Base-by-base conservation (phyloP, 768 basidiomycete genomes). In the Lentinula sp. region DNA sequence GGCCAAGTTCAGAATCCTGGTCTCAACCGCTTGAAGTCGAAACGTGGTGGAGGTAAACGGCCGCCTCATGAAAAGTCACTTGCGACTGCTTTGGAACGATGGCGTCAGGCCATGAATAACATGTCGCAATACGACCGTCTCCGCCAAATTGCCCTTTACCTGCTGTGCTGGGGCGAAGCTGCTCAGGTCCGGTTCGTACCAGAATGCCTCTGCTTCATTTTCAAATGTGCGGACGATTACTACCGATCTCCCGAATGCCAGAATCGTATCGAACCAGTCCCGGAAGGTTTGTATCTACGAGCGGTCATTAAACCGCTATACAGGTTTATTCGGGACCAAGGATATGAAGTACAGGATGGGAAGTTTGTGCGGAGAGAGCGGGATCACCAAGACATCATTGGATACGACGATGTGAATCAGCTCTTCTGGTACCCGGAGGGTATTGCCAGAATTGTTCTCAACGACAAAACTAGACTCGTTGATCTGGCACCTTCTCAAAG, bases 371-470 rank as follows among this genome's bases (percentile, higher is more conserved):
- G 93, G 69, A 82, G 91, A 69, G 97, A 99, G 79, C 80, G 80
- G 70, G 97, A 99, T 69, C 97, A 98, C 70, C 87, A 93, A 53
- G 81, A 86, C 63, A 95, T 98, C 68, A 96, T 99, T 69, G 97
- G 97, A 4, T 99, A 99, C 69, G 97, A 99, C 73, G 97, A 99
- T 74, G 89, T 98, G 64, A 99, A 99, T 71, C 96, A 99, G 72
- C 76, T 99, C 51, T 99, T 99, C 75, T 99, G 96, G 97, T 99
- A 98, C 72, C 97, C 96, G 2, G 97, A 99, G 65, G 97, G 97
- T 35, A 95, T 99, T 68, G 91, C 95, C 9, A 80, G 93, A 34
- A 98, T 99, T 68, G 84, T 87, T 2, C 80, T 98, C 45, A 82
- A 76, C 16, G 93, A 98, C 80, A 96, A 93, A 93, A 91, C 88